These are phyloP conservation scores for Alopecurus myosuroides DNA, from an alignment of 176 grass and related monocot species.

Conservation along the genomic window DNA sequence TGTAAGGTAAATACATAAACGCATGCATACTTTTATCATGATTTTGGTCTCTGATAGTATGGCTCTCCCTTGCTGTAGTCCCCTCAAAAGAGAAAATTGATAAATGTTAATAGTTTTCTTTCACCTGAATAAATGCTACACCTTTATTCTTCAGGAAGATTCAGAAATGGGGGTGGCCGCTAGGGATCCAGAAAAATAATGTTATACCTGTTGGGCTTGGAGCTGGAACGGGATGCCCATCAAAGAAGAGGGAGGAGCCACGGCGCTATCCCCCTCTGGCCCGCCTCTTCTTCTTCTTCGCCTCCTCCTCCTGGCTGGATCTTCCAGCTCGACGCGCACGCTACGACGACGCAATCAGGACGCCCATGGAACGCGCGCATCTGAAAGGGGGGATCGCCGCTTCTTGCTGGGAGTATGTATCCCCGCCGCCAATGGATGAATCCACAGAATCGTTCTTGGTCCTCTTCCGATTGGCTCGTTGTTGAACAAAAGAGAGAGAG, in stretches of 20 bases:
- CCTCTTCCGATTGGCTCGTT: neutral
- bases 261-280: neutral
- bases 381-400: neutral
- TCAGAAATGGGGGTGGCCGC: too few species aligned
- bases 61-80: slow-evolving; percentile 8
- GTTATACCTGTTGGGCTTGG: slow-evolving; percentile 18
- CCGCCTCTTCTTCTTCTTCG: neutral
- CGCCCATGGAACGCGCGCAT: neutral
- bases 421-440: neutral
- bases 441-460: neutral
- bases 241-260: neutral
- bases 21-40: neutral
- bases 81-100: neutral
- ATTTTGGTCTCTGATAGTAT: neutral
- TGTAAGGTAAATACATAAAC: neutral
- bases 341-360: neutral
- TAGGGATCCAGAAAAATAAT: neutral
- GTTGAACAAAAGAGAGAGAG: neutral
- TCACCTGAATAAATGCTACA: too few species aligned
- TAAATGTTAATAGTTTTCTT: too few species aligned
- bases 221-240: slow-evolving; percentile 37
- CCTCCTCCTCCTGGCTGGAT: neutral
- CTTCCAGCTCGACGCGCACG: neutral
- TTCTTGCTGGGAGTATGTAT: neutral
- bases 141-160: neutral